Base-by-base conservation (phyloP, 495 filamentous ascomycete genomes). In the Aspergillus carlsbadensis region DNA sequence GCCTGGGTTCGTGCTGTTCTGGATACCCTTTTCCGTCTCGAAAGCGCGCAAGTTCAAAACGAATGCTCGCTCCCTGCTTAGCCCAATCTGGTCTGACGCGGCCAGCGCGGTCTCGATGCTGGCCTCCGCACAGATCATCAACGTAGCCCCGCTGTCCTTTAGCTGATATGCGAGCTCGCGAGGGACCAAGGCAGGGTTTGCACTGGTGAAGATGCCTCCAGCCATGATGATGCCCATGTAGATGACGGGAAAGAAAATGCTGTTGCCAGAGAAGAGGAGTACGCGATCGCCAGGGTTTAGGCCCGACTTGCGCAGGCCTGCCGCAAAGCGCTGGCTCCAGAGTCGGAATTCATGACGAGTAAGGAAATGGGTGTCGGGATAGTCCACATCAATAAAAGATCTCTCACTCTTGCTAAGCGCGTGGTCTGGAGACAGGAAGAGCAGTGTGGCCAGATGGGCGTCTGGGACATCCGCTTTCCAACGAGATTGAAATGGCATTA, bases 131-230 rank as follows among this genome's bases (percentile, higher is more conserved):
- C 83, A 82, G 54, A 90, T 63, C 13, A 93, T 69, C 57, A 87
- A 87, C 20, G 62, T 82, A 0, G 90, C 83, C 0, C 78, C 86
- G 41, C 79, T 86, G 69, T 92, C 86, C 39, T 81, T 72, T 36
- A 96, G 73, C 69, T 96, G 91, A 64, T 87, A 87, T 13, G 84
- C 84, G 11, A 94, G 69, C 65, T 92, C 91, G 6, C 87, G 69
- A 0, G 80, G 71, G 0, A 88, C 86, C 58, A 83, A 90, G 13
- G 75, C 79, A 1, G 90, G 90, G 58, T 92, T 92, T 4, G 89
- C 89, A 22, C 89, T 89, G 11, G 84, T 85, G 68, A 92, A 93
- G 52, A 92, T 78, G 5, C 87, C 88, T 5, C 91, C 89, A 0
- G 90, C 87, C 78, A 89, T 89, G 31, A 90, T 74, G 18, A 87